Evolutionary conservation across 306 rosid species (phyloP).

Genomic region (Rosa multiflora): DNA sequence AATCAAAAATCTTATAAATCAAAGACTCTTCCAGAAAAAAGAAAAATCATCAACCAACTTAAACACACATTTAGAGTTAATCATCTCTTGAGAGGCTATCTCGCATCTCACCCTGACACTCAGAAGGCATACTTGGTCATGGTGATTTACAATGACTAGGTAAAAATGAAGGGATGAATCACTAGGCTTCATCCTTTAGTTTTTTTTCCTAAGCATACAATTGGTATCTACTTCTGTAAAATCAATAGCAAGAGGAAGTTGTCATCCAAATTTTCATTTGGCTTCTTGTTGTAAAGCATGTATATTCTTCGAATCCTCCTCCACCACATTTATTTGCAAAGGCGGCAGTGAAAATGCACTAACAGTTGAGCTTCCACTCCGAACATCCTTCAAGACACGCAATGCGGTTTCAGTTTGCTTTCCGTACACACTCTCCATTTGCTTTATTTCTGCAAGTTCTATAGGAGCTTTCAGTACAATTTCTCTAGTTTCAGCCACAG

Average conservation of each 20-base stretch:
- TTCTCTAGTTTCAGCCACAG: slow-evolving; percentile 32
- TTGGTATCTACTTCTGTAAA: neutral
- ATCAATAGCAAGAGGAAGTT: neutral
- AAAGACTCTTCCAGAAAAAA: no score
- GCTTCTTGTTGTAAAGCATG: slow-evolving; percentile 34
- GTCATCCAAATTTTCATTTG: slow-evolving; percentile 18
- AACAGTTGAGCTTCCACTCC: slow-evolving; percentile 81
- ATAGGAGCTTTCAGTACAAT: slow-evolving; percentile 42
- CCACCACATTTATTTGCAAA: slow-evolving; percentile 39
- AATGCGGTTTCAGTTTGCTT: slow-evolving; percentile 65
- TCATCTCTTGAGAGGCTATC: neutral
- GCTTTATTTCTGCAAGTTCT: slow-evolving; percentile 67
- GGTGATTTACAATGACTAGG: neutral
- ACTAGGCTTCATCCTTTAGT: neutral
- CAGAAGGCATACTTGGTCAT: neutral
- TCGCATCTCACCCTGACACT: neutral
- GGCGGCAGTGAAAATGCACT: slow-evolving; percentile 74
- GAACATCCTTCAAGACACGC: slow-evolving; percentile 56
- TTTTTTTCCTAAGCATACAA: neutral
- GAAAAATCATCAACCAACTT: neutral
- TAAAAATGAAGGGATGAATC: neutral
- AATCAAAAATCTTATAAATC: neutral
- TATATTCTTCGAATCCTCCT: slow-evolving; percentile 37
- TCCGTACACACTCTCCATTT: slow-evolving; percentile 62
- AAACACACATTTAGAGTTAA: neutral